Evolutionary conservation across 345 rosid species (phyloP).

Genomic region (Eucalyptus camaldulensis): DNA sequence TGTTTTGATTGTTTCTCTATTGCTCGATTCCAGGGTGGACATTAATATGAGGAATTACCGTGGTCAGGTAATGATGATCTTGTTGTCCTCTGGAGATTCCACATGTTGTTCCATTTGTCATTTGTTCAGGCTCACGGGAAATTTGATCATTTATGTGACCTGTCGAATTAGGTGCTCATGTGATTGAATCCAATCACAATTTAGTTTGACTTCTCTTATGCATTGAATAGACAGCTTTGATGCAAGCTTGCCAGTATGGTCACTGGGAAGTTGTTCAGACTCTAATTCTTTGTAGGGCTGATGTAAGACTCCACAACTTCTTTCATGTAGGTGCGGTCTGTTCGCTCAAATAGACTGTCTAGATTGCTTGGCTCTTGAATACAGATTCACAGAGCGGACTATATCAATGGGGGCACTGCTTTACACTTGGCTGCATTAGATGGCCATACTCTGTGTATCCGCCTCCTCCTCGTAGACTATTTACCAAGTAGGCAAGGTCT

Average conservation of each 20-base stretch:
- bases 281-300: conserved; percentile 77
- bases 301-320: conserved; percentile 30
- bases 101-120: neutral
- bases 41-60: conserved; percentile 92
- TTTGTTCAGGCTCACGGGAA: neutral
- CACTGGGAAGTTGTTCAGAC: conserved; percentile 93
- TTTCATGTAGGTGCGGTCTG: neutral
- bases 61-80: conserved; percentile 60
- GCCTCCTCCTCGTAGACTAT: conserved; percentile 73
- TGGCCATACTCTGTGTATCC: conserved; percentile 76
- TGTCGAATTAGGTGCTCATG: neutral
- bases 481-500: conserved; percentile 56
- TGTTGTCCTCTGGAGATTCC: neutral
- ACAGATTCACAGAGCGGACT: conserved; percentile 85
- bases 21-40: conserved; percentile 94
- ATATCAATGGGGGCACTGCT: conserved; percentile 90
- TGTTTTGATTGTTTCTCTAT: conserved; percentile 63
- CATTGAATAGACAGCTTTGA: conserved; percentile 73
- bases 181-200: neutral
- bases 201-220: neutral
- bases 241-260: conserved; percentile 99
- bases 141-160: neutral
- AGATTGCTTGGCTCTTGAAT: neutral
- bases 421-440: conserved; percentile 85
- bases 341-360: neutral